Base-by-base conservation (phyloP, 1,284 basidiomycete genomes). In the Leccinum fuscescens region DNA sequence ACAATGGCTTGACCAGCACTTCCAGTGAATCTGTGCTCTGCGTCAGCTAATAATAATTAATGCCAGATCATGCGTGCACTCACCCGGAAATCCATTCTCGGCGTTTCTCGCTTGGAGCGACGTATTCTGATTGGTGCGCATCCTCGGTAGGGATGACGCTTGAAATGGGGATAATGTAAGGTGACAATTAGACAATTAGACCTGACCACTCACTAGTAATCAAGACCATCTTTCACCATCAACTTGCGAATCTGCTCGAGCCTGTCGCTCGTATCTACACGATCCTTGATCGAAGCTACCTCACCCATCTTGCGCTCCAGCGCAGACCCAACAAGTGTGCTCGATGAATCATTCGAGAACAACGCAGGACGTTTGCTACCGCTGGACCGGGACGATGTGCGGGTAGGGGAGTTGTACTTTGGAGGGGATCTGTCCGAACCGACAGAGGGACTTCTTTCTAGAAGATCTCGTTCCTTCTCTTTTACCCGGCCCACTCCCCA, bases 101-200 rank as follows among this genome's bases (percentile, higher is more conserved):
- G 33, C 94, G 86, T 72, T 90, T 90, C 71, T 97, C 94, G 54
- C 86, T 86, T 6, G 81, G 74, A 7, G 92, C 86, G 11, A 95
- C 88, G 64, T 93, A 94, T 73, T 97, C 95, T 4, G 93, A 94
- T 60, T 86, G 86, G 72, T 97, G 94, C 9, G 93, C 89, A 72
- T 97, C 94, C 72, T 93, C 92, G 57, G 85, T 88, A 1, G 93
- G 92, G 33, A 96, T 78, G 59, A 91, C 71, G 66, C 87, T 89
- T 14, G 58, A 54, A 60, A 50, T 4, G 35, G 56, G 57, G 52
- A 56, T 63, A 52, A 52, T 44, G 20, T 61, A 55, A 67, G 57
- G 33, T 52, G 29, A 48, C n/a, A 58, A 22, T 57, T 12, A 39
- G 52, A n/a, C 31, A 57, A 63, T 57, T 11, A 31, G 24, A 44